Base-by-base conservation (phyloP, 2,329 filamentous ascomycete species). In the Aspergillus pseudonomiae region DNA sequence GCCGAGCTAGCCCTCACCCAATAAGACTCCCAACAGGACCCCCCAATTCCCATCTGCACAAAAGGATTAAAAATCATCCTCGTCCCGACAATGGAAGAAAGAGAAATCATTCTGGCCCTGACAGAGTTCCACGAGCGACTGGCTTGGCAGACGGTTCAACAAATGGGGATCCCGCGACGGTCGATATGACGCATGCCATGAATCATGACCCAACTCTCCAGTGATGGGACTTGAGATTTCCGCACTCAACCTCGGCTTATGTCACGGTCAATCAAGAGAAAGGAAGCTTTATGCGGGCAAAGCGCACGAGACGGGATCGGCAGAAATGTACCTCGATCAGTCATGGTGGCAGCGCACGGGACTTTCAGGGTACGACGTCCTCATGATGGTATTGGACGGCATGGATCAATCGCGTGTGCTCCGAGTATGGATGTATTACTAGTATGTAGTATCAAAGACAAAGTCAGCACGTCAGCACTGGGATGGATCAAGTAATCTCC, bases 111-210 rank as follows among this genome's bases (percentile, higher is more conserved):
- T 30, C 26, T 48, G 24, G 24, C 6, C 45, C 45, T 48, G 21
- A 48, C 45, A 48, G 12, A 26, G 45, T 24, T 48, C 45, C 45
- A 50, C 46, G 46, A 14, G 21, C 5, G 24, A 48, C 11, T 24
- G 7, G 26, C 46, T 50, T 30, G 16, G 26, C 7, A 16, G 26
- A 3, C 16, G 26, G 19, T 26, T 36, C 10, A 32, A 36, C 52
- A 54, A 54, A 54, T 54, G 28, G 24, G 9, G 30, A 36, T 36
- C 9, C n/a, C n/a, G 30, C 30, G 3, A 36, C 11, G 2, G 32
- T 24, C n/a, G n/a, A 36, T 36, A 54, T 54, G 52, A 54, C 52
- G 52, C 52, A 54, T 5, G 52, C 52, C 32, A 36, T 54, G 52
- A 54, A 54, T 54, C 52, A 54, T 54, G 52, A 54, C 16, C 52